Base-by-base conservation (phyloP, 139 green algal genomes). In the Astrephomene gubernaculifera region DNA sequence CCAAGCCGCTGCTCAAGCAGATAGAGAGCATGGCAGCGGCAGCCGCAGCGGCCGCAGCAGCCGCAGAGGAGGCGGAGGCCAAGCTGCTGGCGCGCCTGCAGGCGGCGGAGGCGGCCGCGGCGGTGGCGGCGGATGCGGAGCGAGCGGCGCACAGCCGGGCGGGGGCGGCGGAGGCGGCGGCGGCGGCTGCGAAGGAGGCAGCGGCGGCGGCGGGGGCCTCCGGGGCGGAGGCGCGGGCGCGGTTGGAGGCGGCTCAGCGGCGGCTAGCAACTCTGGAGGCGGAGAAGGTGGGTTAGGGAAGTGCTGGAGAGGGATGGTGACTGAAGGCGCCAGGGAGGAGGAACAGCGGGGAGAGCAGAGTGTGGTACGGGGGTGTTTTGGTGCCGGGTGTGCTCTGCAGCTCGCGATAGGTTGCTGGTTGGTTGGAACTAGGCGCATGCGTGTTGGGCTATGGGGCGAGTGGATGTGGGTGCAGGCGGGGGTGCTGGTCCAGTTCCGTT, bases 1-100 rank as follows among this genome's bases (percentile, higher is more conserved):
- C 79, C 7, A 82, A 68, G 44, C 88, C 88, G 44, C 83, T 91
- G 54, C 83, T 91, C 0, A 87, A 85, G 14, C 88, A 91, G 72
- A 91, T 91, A 22, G 83, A 91, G 64, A 85, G 67, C 63, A 89
- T 91, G 88, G 88, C 88, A 0, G 64, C 72, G 10, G 61, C 64
- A 9, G 79, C 83, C 24, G 71, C 83, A 5, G 88, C 88, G 1
- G 86, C 86, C 1, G 25, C 49, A 5, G 79, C 63, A 21, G 79
- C 79, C 2, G 86, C 86, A 12, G 35, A 76, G 14, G 53, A 73
- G 14, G 86, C 86, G 2, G 86, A 91, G 63, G 49, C 60, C 1
- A 79, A 79, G 45, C 71, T 89, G 52, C 19, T 70, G 25, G 61
- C 54, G 39, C 71, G 80, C 2, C 33, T 88, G 60, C 75, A 68